A percentile compares a stretch with the other conserved stretches of the same genome.
Evolutionary conservation across 495 filamentous ascomycete genomes (phyloP).

Genomic region (Penicillium psychrofluorescens): DNA sequence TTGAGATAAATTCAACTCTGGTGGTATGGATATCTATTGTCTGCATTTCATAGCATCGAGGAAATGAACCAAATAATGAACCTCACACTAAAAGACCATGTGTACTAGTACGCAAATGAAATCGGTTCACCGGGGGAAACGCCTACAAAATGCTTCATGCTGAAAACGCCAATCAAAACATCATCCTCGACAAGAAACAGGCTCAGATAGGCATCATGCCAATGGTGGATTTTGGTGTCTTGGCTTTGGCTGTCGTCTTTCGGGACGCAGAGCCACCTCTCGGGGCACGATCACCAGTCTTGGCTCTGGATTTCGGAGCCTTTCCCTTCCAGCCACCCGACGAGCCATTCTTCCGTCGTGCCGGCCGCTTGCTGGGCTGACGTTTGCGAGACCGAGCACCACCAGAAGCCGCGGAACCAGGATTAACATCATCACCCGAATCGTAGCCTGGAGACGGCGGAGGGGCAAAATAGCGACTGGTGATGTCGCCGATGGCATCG

Average conservation of each 20-base stretch:
- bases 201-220: conserved; percentile 40
- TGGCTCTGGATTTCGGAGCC: conserved; percentile 16
- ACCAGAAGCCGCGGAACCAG: conserved; percentile 11
- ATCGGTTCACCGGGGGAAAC: background rate
- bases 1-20: background rate
- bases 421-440: conserved; percentile 17
- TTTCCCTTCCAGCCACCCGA: conserved; percentile 20
- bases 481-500: conserved; percentile 8
- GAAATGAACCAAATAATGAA: conserved; percentile 3
- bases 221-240: conserved; percentile 29
- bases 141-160: conserved; percentile 15
- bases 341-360: conserved; percentile 21
- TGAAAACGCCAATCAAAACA: conserved; percentile 13
- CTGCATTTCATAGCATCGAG: conserved; percentile 8
- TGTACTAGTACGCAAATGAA: conserved; percentile 1
- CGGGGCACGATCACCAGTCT: conserved; percentile 16
- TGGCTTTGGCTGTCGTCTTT: conserved; percentile 20
- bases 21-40: conserved; percentile 9
- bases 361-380: conserved; percentile 18
- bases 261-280: conserved; percentile 18
- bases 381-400: conserved; percentile 22
- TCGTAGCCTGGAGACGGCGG: conserved; percentile 17
- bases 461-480: conserved; percentile 42
- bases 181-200: conserved; percentile 10
- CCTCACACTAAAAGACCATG: background rate